Percentiles rank a stretch among this genome's conserved stretches.
Evolutionary conservation across 345 rosid species (phyloP).

Genomic region (Brassica cretica): DNA sequence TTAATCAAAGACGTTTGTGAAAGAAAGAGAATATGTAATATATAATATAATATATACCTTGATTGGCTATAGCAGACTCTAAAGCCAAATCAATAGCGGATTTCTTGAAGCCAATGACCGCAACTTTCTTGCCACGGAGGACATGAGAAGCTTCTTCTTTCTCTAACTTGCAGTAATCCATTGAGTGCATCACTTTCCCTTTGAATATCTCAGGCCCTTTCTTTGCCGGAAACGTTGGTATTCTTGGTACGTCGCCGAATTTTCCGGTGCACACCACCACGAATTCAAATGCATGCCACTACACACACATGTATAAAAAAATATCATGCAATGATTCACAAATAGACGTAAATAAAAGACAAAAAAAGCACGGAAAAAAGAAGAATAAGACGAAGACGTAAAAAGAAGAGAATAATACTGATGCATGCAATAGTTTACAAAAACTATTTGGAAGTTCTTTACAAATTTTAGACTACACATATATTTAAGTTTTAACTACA

Average conservation of each 20-base stretch:
- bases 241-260: conserved; percentile 71
- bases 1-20: conserved; percentile 32
- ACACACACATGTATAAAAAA: not conserved
- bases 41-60: conserved; percentile 48
- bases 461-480: too few species aligned
- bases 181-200: conserved; percentile 67
- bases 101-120: conserved; percentile 75
- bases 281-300: conserved; percentile 83
- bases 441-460: too few species aligned
- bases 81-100: conserved; percentile 90
- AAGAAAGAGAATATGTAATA: too few species aligned
- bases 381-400: too few species aligned
- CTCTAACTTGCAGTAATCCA: conserved; percentile 87
- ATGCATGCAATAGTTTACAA: too few species aligned
- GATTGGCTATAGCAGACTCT: conserved; percentile 83
- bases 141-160: conserved; percentile 60
- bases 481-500: too few species aligned
- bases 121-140: conserved; percentile 66
- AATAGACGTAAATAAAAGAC: not conserved
- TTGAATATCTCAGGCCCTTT: conserved; percentile 67
- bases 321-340: not conserved
- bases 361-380: not conserved
- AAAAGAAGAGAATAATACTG: too few species aligned
- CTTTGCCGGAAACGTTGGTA: conserved; percentile 53
- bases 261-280: conserved; percentile 73